A percentile compares a stretch with the other conserved stretches of the same genome.
Conservation (phyloP, 2,329 filamentous ascomycete species). For the Ascochyta pisi region DNA sequence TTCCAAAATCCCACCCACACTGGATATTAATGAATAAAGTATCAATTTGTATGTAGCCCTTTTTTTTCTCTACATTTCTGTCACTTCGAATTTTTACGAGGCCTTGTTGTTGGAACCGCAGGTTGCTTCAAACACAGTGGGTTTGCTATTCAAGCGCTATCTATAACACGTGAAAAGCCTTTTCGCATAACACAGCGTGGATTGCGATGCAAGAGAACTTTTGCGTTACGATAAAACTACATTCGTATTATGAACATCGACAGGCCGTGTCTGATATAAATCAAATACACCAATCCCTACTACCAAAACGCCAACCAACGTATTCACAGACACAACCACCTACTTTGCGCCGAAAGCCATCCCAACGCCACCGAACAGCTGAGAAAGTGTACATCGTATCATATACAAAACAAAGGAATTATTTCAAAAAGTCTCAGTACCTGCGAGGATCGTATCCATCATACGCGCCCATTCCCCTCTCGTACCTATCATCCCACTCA, state of each 20-base stretch:
- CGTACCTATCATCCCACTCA: constrained; percentile 1
- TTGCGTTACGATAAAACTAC: too few species aligned
- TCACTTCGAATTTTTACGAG: too few species aligned
- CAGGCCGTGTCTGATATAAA: neutral
- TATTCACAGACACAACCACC: neutral
- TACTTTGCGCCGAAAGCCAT: neutral
- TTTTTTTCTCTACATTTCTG: too few species aligned
- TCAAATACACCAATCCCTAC: neutral
- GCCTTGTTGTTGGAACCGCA: too few species aligned
- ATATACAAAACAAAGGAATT: neutral
- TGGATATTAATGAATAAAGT: too few species aligned
- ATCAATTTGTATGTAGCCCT: too few species aligned
- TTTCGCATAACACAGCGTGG: too few species aligned
- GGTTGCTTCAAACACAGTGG: too few species aligned
- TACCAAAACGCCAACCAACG: constrained; percentile 1
- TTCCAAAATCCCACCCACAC: too few species aligned
- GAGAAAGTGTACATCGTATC: neutral
- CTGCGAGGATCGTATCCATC: constrained; percentile 2
- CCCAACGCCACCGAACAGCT: neutral
- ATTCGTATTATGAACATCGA: neutral
- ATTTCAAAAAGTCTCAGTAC: neutral
- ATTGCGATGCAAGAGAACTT: too few species aligned
- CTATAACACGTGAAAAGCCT: too few species aligned
- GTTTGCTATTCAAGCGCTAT: too few species aligned
- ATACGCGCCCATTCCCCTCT: constrained; percentile 3